These are phyloP conservation scores for Apophysomyces variabilis DNA, from an alignment of 371 early-diverging fungal species.

Conservation along the genomic window DNA sequence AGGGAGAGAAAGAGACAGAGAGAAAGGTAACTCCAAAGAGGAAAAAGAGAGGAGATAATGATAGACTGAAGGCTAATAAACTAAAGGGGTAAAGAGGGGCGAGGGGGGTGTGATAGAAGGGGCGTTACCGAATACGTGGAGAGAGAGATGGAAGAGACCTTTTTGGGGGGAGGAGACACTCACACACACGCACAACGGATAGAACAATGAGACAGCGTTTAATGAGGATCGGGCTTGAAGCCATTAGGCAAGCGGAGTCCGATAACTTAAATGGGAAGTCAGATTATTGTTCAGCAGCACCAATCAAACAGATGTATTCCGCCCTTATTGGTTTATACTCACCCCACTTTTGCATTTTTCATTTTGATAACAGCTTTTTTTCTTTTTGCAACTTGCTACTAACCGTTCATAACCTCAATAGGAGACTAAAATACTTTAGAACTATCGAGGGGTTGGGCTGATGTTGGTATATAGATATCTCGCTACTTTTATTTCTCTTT, in stretches of 20 bases:
- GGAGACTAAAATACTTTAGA: too few species aligned
- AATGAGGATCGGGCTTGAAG: neutral
- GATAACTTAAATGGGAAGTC: too few species aligned
- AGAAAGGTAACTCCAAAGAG: neutral
- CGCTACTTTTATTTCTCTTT: neutral
- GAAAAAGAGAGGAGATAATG: conserved; percentile 13
- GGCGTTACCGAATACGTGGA: conserved; percentile 13
- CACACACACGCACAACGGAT: neutral
- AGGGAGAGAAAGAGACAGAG: conserved; percentile 15
- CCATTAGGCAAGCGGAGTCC: neutral
- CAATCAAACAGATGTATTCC: too few species aligned
- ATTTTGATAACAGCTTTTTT: neutral
- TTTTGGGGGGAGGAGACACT: conserved; percentile 4
- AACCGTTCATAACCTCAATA: too few species aligned
- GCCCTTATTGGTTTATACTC: conserved; percentile 7
- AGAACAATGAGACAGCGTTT: conserved; percentile 1
- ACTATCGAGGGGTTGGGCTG: too few species aligned
- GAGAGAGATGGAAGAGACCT: neutral
- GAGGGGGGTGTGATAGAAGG: conserved; percentile 8
- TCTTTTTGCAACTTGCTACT: neutral
- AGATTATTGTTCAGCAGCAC: too few species aligned
- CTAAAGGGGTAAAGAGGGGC: conserved; percentile 6
- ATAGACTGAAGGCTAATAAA: conserved; percentile 12
- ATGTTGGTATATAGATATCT: too few species aligned
- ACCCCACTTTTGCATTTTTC: neutral